phyloP scores from a whole-genome alignment of 1,139 yeast genomes.

The Spencermartinsiella ligniputridi region DNA sequence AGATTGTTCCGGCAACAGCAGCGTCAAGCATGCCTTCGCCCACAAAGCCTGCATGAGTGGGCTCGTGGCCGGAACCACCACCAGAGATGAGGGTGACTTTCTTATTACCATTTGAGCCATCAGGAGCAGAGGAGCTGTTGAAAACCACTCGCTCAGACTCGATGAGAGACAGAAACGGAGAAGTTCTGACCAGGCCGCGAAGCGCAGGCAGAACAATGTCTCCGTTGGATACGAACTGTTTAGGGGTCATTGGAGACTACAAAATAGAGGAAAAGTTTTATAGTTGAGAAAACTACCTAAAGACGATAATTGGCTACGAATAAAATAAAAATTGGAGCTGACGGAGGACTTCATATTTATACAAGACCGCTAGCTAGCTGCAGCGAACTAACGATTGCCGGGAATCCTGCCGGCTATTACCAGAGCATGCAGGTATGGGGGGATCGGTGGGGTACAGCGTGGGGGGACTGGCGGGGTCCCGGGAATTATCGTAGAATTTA shows the following conservation, averaged over 20 bases:
- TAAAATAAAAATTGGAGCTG: not conserved
- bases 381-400: too few relatives aligned
- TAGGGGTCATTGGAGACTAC: constrained; percentile 20
- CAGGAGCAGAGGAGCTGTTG: constrained; percentile 20
- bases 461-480: not conserved
- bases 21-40: constrained; percentile 79
- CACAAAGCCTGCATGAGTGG: constrained; percentile 86
- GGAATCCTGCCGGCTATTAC: not conserved
- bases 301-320: not conserved
- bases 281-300: not conserved
- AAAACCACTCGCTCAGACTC: constrained; percentile 67
- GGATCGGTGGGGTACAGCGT: not conserved
- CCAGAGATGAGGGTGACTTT: constrained; percentile 68
- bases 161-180: constrained; percentile 60
- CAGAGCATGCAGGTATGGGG: not conserved
- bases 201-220: constrained; percentile 65
- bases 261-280: too few relatives aligned
- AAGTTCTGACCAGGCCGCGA: constrained; percentile 62
- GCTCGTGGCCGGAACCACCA: constrained; percentile 97
- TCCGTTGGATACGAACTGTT: constrained; percentile 35
- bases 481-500: too few relatives aligned
- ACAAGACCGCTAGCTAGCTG: not conserved
- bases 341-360: not conserved
- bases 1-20: constrained; percentile 83
- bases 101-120: constrained; percentile 12